Evolutionary conservation across 306 rosid species (phyloP), one percentile per base, ranked within the genome.

Genomic region (Lathyrus oleraceus): DNA sequence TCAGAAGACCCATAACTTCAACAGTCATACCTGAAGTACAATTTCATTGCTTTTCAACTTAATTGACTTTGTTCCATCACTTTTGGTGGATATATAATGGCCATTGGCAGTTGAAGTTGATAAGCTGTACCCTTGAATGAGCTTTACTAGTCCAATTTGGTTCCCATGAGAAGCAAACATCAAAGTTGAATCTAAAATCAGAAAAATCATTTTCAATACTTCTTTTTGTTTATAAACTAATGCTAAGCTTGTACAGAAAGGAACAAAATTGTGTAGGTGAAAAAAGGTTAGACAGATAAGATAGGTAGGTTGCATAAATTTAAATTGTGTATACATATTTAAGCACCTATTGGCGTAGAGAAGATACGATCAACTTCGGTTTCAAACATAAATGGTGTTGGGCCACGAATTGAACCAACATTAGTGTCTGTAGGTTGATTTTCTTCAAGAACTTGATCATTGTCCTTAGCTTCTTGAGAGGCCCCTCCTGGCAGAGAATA

Each of bases 131-230:
- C 98, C 98, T 77, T 90, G 93, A 73, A 88, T 87, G 78, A 93
- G 85, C 77, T 90, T 93, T 27, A 82, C 96, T 83, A 90, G 76
- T 76, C 96, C 93, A 87, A 93, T 88, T 85, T 88, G 97, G 76
- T 76, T 86, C 83, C 98, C 98, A 49, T 88, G 84, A 71, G 96
- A 90, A 74, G 96, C 96, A 82, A 90, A 90, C 86, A 93, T 76
- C 85, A 93, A 81, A 65, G 93, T 88, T 40, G 96, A 93, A 78
- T 93, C 98, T 93, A 80, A 87, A 84, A 76, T 72, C 74, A 69
- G 54, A 70, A 60, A 70, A 70, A 61, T 43, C 49, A 57, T 15
- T 75, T 47, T 86, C 79, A 87, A 82, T 74, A 76, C 54, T 75
- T 76, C 64, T 61, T 54, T 66, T 38, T 56, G 54, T 48, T 19